Percentiles rank a stretch among this genome's conserved stretches.
Evolutionary conservation across 148 eudicot species (phyloP).

Genomic region (Nepenthes gracilis): DNA sequence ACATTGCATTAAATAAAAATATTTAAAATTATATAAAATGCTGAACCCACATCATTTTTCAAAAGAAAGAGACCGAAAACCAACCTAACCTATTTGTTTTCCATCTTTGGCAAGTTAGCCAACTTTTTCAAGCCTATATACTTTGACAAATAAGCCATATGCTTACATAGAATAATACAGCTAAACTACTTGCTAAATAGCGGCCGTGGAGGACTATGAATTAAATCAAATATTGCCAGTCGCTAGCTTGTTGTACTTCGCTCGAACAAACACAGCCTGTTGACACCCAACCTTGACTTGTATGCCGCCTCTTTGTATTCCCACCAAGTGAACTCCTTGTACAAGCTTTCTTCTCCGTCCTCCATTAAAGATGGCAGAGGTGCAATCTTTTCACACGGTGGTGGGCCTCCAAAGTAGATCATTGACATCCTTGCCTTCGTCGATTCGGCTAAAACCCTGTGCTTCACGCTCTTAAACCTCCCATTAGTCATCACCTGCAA

Average conservation of each 20-base stretch:
- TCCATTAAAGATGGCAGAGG: constrained; percentile 12
- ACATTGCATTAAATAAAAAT: no score
- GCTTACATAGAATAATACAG: no score
- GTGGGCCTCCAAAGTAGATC: constrained; percentile 9
- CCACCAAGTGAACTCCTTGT: constrained; percentile 39
- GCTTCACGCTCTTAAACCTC: constrained; percentile 70
- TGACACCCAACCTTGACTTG: constrained; percentile 31
- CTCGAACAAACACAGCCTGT: constrained; percentile 28
- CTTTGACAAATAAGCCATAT: no score
- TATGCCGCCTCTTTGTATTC: constrained; percentile 41
- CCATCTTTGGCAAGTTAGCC: no score
- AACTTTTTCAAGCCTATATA: no score
- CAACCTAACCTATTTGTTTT: no score
- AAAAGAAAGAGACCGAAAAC: no score
- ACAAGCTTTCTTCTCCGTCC: constrained; percentile 31
- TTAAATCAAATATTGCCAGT: no score
- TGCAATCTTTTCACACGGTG: constrained; percentile 10
- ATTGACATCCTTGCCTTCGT: constrained; percentile 37
- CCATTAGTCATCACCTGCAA: constrained; percentile 77
- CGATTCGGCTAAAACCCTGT: constrained; percentile 43
- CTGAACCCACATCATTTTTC: no score
- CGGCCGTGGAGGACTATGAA: no score
- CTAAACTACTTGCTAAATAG: no score
- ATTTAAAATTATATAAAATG: no score
- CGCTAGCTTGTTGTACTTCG: neutral